These are phyloP conservation scores for Colletotrichum salicis DNA, from an alignment of 2,329 filamentous ascomycete species.

Conservation along the genomic window DNA sequence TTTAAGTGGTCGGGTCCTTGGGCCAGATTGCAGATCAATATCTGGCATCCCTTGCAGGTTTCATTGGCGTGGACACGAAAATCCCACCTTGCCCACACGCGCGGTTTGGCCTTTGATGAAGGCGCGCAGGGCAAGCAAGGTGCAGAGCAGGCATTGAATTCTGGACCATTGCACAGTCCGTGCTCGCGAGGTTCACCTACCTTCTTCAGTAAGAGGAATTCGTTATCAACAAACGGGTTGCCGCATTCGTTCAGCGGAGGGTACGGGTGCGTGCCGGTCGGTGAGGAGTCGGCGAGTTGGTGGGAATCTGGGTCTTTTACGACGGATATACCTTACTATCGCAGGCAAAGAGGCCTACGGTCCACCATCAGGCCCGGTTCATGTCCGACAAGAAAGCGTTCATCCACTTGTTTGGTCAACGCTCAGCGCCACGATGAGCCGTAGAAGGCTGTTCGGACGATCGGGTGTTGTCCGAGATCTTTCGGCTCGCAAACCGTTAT, in stretches of 20 bases:
- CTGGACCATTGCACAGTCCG: background rate
- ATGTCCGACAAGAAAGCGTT: background rate
- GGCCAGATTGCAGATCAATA: slow-evolving; percentile 27
- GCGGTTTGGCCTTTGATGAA: slow-evolving; percentile 3
- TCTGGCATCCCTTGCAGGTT: slow-evolving; percentile 27
- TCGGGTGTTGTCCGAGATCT: slow-evolving; percentile 21
- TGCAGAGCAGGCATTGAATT: background rate
- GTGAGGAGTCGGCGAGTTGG: background rate
- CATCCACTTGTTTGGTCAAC: background rate
- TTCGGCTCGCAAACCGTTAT: slow-evolving; percentile 7
- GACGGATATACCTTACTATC: background rate
- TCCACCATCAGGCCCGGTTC: background rate
- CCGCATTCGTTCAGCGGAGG: background rate
- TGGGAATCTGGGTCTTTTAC: background rate
- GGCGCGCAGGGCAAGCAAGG: background rate
- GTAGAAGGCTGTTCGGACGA: background rate
- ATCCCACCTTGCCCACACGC: background rate
- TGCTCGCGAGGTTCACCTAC: background rate
- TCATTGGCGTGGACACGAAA: slow-evolving; percentile 26
- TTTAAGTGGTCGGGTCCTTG: slow-evolving; percentile 10
- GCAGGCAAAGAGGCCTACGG: background rate
- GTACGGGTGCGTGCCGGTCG: background rate
- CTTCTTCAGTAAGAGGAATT: background rate
- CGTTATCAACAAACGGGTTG: background rate
- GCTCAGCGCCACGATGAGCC: background rate